phyloP scores from a whole-genome alignment of 1,284 basidiomycete species.

The Mrakiaceae sp. region DNA sequence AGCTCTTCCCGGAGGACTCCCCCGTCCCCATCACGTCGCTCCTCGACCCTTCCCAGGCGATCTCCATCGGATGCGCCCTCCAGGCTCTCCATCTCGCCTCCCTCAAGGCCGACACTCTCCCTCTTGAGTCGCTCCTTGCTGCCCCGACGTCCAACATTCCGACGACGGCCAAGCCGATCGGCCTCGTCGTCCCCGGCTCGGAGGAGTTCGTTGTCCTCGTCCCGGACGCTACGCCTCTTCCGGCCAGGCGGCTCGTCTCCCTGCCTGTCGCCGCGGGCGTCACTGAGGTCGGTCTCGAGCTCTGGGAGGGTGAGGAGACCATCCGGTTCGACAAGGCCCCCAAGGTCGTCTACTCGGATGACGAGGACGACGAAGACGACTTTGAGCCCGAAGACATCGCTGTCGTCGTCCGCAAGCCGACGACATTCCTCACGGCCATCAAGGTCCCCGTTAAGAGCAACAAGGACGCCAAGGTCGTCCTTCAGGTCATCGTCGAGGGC shows the following conservation, averaged over 20 bases:
- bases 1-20: conserved; percentile 56
- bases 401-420: conserved; percentile 17
- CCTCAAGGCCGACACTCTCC: conserved; percentile 34
- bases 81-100: conserved; percentile 63
- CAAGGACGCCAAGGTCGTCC: conserved; percentile 46
- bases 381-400: conserved; percentile 48
- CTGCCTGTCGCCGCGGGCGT: conserved; percentile 58
- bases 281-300: conserved; percentile 55
- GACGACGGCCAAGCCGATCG: conserved; percentile 59
- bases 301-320: conserved; percentile 77
- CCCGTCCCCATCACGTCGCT: conserved; percentile 42
- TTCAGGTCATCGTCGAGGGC: conserved; percentile 50
- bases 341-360: conserved; percentile 36
- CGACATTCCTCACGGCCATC: conserved; percentile 17
- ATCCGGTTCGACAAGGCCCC: conserved; percentile 69
- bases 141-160: conserved; percentile 44
- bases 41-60: conserved; percentile 75
- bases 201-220: conserved; percentile 42
- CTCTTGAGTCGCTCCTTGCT: conserved; percentile 39
- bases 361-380: conserved; percentile 33
- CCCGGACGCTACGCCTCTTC: conserved; percentile 63
- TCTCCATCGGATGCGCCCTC: conserved; percentile 77
- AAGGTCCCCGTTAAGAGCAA: conserved; percentile 17
- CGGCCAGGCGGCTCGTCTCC: conserved; percentile 57
- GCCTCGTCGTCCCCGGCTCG: conserved; percentile 61